Evolutionary conservation across 164 flowering plant species (phyloP), one percentile per base, ranked within the genome.

Genomic region (Aristolochia contorta): DNA sequence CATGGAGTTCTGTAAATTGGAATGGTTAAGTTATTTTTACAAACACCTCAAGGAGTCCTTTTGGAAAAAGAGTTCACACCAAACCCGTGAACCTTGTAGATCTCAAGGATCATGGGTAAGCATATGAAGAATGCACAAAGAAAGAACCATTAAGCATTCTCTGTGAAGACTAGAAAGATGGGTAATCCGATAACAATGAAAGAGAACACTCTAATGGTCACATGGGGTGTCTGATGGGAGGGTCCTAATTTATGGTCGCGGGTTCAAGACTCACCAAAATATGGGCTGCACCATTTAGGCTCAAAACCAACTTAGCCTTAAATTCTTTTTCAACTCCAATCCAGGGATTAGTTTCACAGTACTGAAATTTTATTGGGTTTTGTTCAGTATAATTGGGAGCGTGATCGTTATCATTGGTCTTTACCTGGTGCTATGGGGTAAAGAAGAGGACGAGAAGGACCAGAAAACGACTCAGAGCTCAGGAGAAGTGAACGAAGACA

Each of bases 361-460:
- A 2, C 16, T 47, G 24, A 6, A 8, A 2, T 41, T 59, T 51
- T 33, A 14, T 58, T 51, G 33, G 58, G 19, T 32, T 22, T 57
- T 65, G 58, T 63, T 57, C 77, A 90, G 93, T 76, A 80, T 91
- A 25, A 0, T 84, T 16, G 97, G 96, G 54, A 93, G 76, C 64
- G 69, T 61, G 6, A 67, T 83, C 32, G 86, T 80, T 43, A 82
- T 87, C 48, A 5, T 74, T 55, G 97, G 96, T 47, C 70, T 91
- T 20, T 87, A 91, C 72, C 57, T 84, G 75, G 75, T 87, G 33
- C 49, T 84, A 47, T 91, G 93, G 96, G 96, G 97, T 10, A 91
- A 87, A 76, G 88, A 84, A 71, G 73, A 63, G 13, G 90, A 80
- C 52, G 64, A 68, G 71, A 63, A 67, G 45, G 58, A 47, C 59